Conservation (phyloP, 495 filamentous ascomycete genomes). For the Penicillium salamii region DNA sequence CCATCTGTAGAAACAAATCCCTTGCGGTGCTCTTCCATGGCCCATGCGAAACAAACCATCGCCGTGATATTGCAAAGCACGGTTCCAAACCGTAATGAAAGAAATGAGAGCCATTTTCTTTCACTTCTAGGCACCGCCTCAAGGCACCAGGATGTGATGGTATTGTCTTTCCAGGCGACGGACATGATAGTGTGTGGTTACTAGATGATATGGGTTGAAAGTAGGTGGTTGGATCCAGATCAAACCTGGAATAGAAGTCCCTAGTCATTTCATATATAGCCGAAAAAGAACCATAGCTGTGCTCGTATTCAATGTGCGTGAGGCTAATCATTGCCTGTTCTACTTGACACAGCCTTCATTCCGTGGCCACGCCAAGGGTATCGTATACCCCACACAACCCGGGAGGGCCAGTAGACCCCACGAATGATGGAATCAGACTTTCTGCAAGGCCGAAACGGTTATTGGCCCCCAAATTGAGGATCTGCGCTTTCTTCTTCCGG, state of each 20-base stretch:
- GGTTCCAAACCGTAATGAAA: constrained; percentile 14
- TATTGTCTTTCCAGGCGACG: constrained; percentile 1
- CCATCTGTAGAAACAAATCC: constrained; percentile 14
- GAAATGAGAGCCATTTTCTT: constrained; percentile 16
- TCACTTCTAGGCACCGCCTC: constrained; percentile 14
- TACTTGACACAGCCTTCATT: constrained; percentile 11
- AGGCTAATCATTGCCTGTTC: constrained; percentile 10
- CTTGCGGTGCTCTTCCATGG: constrained; percentile 6
- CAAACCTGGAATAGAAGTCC: too few species aligned
- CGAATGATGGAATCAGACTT: neutral
- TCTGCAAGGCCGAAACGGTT: neutral
- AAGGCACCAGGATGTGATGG: constrained; percentile 5
- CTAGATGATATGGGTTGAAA: neutral
- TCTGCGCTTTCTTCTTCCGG: neutral
- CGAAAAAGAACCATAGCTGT: neutral
- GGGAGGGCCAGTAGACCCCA: neutral
- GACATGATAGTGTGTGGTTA: neutral
- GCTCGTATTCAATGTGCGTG: neutral
- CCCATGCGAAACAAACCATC: constrained; percentile 19
- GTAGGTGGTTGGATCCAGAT: too few species aligned
- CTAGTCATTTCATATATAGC: too few species aligned
- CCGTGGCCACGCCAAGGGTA: constrained; percentile 15
- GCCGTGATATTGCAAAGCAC: constrained; percentile 7
- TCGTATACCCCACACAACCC: neutral
- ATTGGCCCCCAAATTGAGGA: neutral